Percentiles rank a stretch among this genome's conserved stretches.
phyloP scores from a whole-genome alignment of 208 protist genomes.

The Trypanosoma melophagium region DNA sequence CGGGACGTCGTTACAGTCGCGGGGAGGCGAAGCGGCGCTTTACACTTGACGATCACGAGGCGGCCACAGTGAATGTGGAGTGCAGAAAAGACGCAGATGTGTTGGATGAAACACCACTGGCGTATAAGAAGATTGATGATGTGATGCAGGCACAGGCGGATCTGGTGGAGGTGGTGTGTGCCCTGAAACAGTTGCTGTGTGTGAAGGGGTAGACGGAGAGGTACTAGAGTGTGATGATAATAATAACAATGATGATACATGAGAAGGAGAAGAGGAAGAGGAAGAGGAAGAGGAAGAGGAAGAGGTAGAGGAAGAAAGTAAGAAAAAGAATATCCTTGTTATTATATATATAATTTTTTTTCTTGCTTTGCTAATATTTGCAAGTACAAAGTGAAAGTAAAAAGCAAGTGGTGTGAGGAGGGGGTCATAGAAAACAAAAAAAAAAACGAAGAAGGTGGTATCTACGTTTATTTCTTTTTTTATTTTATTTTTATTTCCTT shows the following conservation, averaged over 20 bases:
- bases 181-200: slow-evolving; percentile 76
- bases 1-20: slow-evolving; percentile 71
- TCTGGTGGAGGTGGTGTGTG: slow-evolving; percentile 74
- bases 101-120: slow-evolving; percentile 81
- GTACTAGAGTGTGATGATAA: no score
- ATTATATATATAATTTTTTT: no score
- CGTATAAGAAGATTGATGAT: slow-evolving; percentile 88
- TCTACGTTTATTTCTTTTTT: no score
- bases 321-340: no score
- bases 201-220: slow-evolving; percentile 69
- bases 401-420: no score
- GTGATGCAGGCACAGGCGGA: slow-evolving; percentile 82
- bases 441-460: no score
- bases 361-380: no score
- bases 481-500: no score
- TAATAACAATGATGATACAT: no score
- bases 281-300: slow-evolving; percentile 52
- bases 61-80: slow-evolving; percentile 63
- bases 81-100: slow-evolving; percentile 81
- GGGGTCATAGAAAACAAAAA: no score
- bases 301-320: no score
- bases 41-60: slow-evolving; percentile 69
- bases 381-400: no score
- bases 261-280: slow-evolving; percentile 77
- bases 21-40: slow-evolving; percentile 78